Evolutionary conservation across 2,329 filamentous ascomycete genomes (phyloP).

Genomic region (Pestalotiopsis sp.): DNA sequence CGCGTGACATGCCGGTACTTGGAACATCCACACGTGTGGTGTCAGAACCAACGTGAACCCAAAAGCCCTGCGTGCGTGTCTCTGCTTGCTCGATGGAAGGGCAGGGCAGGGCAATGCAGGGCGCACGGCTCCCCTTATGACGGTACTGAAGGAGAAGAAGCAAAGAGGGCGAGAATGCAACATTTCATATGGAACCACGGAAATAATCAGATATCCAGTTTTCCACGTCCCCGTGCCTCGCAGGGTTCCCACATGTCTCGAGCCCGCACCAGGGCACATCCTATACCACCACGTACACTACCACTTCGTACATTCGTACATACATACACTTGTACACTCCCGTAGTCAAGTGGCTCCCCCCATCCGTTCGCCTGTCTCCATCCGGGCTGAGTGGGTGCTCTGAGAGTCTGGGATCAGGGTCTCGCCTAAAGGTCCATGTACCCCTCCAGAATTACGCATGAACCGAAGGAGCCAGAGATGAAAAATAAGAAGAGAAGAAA

Average conservation of each 20-base stretch:
- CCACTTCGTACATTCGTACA: too few species aligned
- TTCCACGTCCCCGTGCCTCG: neutral
- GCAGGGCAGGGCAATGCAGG: neutral
- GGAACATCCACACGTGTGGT: neutral
- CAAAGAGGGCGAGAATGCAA: neutral
- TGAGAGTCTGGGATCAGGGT: neutral
- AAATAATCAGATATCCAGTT: neutral
- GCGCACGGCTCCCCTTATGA: neutral
- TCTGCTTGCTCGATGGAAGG: neutral
- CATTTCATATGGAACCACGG: neutral
- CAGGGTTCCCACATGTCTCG: neutral
- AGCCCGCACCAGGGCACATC: neutral
- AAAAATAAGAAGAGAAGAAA: neutral
- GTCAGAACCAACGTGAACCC: neutral
- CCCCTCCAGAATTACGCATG: neutral
- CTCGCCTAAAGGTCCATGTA: neutral
- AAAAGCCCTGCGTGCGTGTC: neutral
- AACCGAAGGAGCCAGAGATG: neutral
- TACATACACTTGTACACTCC: too few species aligned
- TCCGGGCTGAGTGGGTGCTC: neutral
- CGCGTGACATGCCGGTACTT: conserved; percentile 6
- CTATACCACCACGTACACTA: neutral
- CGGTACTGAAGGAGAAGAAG: neutral
- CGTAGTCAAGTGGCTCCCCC: neutral
- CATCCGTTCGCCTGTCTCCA: neutral